Evolutionary conservation across 257 asterid genomes (phyloP).

Genomic region (Marsdenia floribunda): DNA sequence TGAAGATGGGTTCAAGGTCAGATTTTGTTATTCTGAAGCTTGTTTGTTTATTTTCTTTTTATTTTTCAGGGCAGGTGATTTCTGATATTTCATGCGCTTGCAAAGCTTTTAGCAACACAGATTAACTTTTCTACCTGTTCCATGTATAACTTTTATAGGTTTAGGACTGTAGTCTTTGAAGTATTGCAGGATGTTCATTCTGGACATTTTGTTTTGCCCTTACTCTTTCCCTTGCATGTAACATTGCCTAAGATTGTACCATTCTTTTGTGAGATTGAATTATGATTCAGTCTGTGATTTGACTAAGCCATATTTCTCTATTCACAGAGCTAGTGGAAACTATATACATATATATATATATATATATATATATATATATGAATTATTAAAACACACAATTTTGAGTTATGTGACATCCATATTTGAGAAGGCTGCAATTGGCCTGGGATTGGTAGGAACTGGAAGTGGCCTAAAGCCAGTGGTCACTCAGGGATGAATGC

Average conservation of each 20-base stretch:
- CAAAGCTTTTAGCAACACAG: neutral
- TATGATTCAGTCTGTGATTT: neutral
- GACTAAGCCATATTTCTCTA: slow-evolving; percentile 1
- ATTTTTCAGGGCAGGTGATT: neutral
- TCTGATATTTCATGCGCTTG: neutral
- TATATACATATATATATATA: neutral
- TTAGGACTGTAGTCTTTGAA: neutral
- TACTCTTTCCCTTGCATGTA: slow-evolving; percentile 1
- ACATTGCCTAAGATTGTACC: neutral
- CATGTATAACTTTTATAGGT: neutral
- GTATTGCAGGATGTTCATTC: neutral
- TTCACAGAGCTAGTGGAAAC: neutral
- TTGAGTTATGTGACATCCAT: neutral
- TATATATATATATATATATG: neutral
- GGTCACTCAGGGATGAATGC: neutral
- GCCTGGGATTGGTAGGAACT: neutral
- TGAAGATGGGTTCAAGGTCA: slow-evolving; percentile 75
- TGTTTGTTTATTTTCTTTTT: neutral
- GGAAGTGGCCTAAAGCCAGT: neutral
- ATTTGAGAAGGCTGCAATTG: neutral
- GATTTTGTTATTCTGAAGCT: neutral
- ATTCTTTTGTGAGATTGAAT: neutral
- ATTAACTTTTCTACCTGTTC: neutral
- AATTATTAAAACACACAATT: neutral
- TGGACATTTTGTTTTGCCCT: neutral